Evolutionary conservation across 345 rosid species (phyloP), one percentile per base, ranked within the genome.

Genomic region (Bretschneidera sinensis): DNA sequence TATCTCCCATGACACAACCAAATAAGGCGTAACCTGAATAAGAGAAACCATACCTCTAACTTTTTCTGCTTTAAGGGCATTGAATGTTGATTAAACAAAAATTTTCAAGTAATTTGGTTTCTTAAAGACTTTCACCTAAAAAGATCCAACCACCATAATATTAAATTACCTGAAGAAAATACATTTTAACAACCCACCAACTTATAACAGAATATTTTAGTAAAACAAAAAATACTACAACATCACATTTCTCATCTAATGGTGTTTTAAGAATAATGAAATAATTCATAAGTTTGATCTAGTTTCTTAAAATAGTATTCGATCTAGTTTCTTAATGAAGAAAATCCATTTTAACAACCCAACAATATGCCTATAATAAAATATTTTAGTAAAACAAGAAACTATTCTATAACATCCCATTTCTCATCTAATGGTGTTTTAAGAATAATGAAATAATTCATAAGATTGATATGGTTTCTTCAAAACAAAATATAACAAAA

Each of bases 1-100:
- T 17, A 19, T 23, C 17, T 23, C 13, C 22, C 7, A 31, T 33
- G 47, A 55, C 2, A 24, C 48, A 28, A 24, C 21, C 45, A 39
- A n/a, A n/a, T 21, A 55, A 33, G 20, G 18, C 10, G 45, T 39
- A 39, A 39, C 55, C 48, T 39, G 23, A 17, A 60, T 0, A 9
- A 48, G 11, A 6, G 59, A n/a, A 65, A 61, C 31, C 59, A 9
- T 70, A 95, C 99, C 96, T 86, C 73, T 89, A 61, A 94, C 87
- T 71, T 94, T 88, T 68, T 83, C 78, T 8, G 82, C 57, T 2
- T 85, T 65, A 54, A 94, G 85, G 51, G 99, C 97, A 83, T 85
- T 76, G 71, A 94, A 90, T 47, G 99, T 86, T 47, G 96, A 66
- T 61, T 94, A 95, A 43, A 94, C 97, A 76, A 94, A 90, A 66